phyloP scores from a whole-genome alignment of 2,329 filamentous ascomycete species.

The Talaromyces sp. region DNA sequence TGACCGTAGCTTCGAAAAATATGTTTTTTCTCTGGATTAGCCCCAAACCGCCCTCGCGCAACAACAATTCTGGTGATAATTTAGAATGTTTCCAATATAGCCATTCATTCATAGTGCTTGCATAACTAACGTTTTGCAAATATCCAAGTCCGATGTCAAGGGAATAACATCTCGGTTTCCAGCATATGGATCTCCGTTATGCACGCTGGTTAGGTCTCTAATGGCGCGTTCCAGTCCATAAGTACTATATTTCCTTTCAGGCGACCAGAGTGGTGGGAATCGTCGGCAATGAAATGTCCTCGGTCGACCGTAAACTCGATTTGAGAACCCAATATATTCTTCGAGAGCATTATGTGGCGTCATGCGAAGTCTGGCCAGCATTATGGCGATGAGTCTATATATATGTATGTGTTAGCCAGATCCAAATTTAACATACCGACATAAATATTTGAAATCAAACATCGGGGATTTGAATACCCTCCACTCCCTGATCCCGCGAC shows the following conservation, averaged over 20 bases:
- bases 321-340: conserved; percentile 30
- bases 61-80: neutral
- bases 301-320: conserved; percentile 29
- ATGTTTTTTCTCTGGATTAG: neutral
- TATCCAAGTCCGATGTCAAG: neutral
- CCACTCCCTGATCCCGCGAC: neutral
- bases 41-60: neutral
- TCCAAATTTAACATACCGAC: neutral
- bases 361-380: conserved; percentile 37
- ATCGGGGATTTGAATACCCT: neutral
- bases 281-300: neutral
- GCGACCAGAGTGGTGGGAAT: conserved; percentile 5
- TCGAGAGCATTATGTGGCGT: conserved; percentile 34
- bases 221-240: conserved; percentile 1
- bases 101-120: neutral
- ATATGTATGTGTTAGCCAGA: neutral
- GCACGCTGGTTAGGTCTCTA: neutral
- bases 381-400: neutral
- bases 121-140: neutral
- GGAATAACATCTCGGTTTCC: neutral
- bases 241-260: conserved; percentile 2
- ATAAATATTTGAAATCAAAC: neutral
- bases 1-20: neutral
- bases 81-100: neutral
- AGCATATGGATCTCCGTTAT: neutral